Evolutionary conservation across 495 filamentous ascomycete species (phyloP).

Genomic region (Trichoderma erinaceum): DNA sequence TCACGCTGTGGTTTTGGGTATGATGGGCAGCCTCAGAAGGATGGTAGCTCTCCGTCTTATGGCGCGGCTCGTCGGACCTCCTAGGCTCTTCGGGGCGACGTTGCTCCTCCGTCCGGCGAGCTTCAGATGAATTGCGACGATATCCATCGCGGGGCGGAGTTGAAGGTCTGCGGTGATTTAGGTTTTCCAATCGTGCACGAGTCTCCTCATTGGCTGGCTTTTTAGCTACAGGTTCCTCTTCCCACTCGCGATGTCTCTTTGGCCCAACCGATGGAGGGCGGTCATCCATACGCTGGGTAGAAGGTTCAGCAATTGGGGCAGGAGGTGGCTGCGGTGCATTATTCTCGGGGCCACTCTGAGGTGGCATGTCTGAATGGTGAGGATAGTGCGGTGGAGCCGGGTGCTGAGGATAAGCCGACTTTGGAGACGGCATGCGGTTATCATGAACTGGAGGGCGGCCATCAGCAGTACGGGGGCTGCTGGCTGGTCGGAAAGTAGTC

Average conservation of each 20-base stretch:
- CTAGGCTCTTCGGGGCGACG: constrained; percentile 45
- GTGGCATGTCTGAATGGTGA: constrained; percentile 48
- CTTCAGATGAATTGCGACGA: constrained; percentile 74
- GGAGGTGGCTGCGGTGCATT: constrained; percentile 71
- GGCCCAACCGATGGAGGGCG: constrained; percentile 71
- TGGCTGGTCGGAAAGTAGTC: constrained; percentile 52
- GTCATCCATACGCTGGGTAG: constrained; percentile 50
- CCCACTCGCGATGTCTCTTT: constrained; percentile 88
- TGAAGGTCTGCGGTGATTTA: constrained; percentile 68
- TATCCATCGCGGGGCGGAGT: constrained; percentile 59
- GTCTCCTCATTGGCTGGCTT: constrained; percentile 85
- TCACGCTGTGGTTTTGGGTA: constrained; percentile 58
- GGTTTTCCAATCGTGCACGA: constrained; percentile 78
- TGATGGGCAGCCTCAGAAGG: constrained; percentile 90
- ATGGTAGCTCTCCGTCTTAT: constrained; percentile 70
- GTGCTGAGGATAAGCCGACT: constrained; percentile 72
- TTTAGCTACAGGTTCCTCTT: constrained; percentile 71
- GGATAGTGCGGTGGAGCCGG: constrained; percentile 63
- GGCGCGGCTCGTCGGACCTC: constrained; percentile 46
- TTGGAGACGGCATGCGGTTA: constrained; percentile 76
- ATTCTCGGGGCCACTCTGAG: constrained; percentile 63
- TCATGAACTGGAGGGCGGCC: constrained; percentile 76
- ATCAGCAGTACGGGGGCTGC: constrained; percentile 69
- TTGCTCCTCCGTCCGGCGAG: constrained; percentile 44
- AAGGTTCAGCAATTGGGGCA: constrained; percentile 66